These are phyloP conservation scores for Phytopythium kandeliae DNA, from an alignment of 352 stramenopile genomes.

Conservation along the genomic window DNA sequence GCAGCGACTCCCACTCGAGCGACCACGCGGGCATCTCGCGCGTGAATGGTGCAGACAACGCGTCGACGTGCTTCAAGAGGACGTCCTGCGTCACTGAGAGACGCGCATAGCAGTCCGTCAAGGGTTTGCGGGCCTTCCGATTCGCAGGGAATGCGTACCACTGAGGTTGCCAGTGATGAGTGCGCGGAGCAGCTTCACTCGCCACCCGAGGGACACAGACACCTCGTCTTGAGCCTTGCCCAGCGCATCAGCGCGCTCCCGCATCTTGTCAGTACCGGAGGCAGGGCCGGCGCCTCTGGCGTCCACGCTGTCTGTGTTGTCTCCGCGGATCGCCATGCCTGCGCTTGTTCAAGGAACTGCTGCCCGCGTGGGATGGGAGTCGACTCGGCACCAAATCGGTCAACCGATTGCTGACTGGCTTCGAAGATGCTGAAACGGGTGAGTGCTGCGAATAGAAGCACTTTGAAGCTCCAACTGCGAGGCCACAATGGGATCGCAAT, in stretches of 20 bases:
- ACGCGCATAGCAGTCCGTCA: neutral
- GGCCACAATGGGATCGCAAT: no score
- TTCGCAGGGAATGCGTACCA: constrained; percentile 8
- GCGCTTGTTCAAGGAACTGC: neutral
- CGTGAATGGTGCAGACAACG: constrained; percentile 47
- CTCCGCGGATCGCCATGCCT: neutral
- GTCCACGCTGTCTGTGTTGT: neutral
- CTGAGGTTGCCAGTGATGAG: constrained; percentile 21
- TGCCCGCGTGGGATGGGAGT: no score
- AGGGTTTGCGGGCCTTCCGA: neutral
- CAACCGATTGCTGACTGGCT: no score
- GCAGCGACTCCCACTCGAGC: constrained; percentile 59
- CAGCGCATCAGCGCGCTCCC: neutral
- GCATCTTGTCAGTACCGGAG: constrained; percentile 5
- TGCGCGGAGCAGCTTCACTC: constrained; percentile 27
- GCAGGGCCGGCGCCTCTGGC: neutral
- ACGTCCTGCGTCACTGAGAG: constrained; percentile 24
- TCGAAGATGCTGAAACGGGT: no score
- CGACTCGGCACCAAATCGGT: no score
- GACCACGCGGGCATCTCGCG: constrained; percentile 45
- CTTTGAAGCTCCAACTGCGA: no score
- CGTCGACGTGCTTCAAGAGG: constrained; percentile 39
- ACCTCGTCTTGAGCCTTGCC: constrained; percentile 13
- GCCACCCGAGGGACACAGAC: constrained; percentile 13
- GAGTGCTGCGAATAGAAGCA: no score